Evolutionary conservation across 1,139 yeast species (phyloP).

Genomic region (Suhomyces bribrorum): DNA sequence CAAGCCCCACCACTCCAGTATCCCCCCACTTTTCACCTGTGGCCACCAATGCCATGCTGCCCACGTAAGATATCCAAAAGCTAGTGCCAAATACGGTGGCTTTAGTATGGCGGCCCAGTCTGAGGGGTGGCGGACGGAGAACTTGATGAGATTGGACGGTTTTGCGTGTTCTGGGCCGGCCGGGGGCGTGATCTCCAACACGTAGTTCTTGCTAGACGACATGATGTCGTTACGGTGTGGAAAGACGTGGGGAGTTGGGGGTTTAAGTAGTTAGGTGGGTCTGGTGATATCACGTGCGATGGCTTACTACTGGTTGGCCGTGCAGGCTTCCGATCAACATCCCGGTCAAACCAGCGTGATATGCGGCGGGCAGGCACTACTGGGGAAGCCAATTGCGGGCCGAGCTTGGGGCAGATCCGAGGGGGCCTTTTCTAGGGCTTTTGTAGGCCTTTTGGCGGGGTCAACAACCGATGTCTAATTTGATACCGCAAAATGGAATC

Average conservation of each 20-base stretch:
- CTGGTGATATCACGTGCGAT: conserved; percentile 11
- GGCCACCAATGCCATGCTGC: neutral
- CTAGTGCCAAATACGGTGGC: conserved; percentile 2
- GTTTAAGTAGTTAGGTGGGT: neutral
- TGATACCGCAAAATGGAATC: conserved; percentile 91
- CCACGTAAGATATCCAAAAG: conserved; percentile 2
- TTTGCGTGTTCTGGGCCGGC: conserved; percentile 8
- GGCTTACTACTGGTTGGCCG: conserved; percentile 2
- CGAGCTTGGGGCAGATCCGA: too few relatives aligned
- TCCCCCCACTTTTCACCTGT: neutral
- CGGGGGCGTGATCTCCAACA: conserved; percentile 30
- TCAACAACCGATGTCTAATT: conserved; percentile 87
- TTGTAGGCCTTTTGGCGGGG: too few relatives aligned
- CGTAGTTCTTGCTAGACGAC: conserved; percentile 36
- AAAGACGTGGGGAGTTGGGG: neutral
- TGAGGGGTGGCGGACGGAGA: conserved; percentile 19
- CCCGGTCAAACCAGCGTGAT: too few relatives aligned
- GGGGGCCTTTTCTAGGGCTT: too few relatives aligned
- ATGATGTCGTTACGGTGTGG: conserved; percentile 14
- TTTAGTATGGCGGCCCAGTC: neutral
- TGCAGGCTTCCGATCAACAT: too few relatives aligned
- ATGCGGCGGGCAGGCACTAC: too few relatives aligned
- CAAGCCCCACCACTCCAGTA: neutral
- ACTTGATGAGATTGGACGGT: conserved; percentile 21
- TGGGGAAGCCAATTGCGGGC: too few relatives aligned